Evolutionary conservation across 1,284 basidiomycete species (phyloP).

Genomic region (Fomes fomentarius): DNA sequence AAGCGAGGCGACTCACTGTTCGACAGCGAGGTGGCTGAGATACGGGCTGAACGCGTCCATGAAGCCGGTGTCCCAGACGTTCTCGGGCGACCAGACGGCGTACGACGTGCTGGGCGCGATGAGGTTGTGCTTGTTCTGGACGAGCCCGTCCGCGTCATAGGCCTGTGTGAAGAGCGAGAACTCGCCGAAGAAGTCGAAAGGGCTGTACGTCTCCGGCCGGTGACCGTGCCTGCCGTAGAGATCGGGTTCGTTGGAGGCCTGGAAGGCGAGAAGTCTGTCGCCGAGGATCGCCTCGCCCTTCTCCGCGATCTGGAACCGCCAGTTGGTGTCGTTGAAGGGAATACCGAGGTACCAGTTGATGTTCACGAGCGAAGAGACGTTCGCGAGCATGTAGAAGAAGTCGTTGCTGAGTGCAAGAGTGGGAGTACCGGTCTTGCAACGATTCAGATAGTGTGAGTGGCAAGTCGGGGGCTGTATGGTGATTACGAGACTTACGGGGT

Average conservation of each 20-base stretch:
- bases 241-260: constrained; percentile 76
- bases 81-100: constrained; percentile 39
- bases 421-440: constrained; percentile 41
- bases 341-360: constrained; percentile 51
- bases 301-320: constrained; percentile 56
- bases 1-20: constrained; percentile 42
- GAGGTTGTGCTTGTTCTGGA: constrained; percentile 50
- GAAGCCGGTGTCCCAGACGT: constrained; percentile 51
- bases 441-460: too few relatives aligned
- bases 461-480: not conserved
- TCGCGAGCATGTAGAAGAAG: constrained; percentile 46
- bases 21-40: constrained; percentile 47
- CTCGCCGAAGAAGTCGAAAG: constrained; percentile 53
- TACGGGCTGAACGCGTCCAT: constrained; percentile 42
- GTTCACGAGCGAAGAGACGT: constrained; percentile 42
- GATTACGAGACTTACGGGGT: constrained; percentile 39
- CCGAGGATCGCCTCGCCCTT: constrained; percentile 57
- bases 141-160: constrained; percentile 44
- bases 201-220: constrained; percentile 44
- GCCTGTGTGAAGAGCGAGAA: constrained; percentile 46
- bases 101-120: constrained; percentile 49
- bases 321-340: constrained; percentile 58
- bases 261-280: constrained; percentile 57
- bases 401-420: constrained; percentile 45
- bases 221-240: constrained; percentile 49